Evolutionary conservation across 2,329 filamentous ascomycete species (phyloP), one percentile per base, ranked within the genome.

Genomic region (Claviceps cyperi): DNA sequence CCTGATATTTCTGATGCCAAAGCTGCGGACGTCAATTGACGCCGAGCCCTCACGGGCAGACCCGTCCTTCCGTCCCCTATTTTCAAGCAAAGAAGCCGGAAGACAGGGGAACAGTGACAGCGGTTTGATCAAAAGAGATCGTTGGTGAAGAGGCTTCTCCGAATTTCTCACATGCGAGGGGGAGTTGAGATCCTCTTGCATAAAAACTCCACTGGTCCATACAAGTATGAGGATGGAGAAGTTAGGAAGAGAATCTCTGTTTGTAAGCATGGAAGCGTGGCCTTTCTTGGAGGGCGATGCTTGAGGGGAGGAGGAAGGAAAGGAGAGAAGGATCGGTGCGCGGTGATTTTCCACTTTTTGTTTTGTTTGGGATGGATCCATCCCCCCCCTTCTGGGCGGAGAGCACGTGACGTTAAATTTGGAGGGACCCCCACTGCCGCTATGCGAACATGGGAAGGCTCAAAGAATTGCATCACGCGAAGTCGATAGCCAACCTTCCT

Each of bases 241-340:
- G 22, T 14, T 7, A 28, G 11, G 21, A 11, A 44, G 6, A 6
- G 21, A 47, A 41, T 57, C 53, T 57, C 55, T 21, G 55, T 56
- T 53, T 54, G 55, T 45, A 46, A 56, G 55, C 55, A 57, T 57
- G 55, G 55, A 57, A 57, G 55, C 55, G 55, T 52, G 52, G 55
- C 55, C 48, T 57, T 57, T 55, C 52, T 46, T 46, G 53, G 55
- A 57, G 55, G 53, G 48, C 53, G 55, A 48, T 57, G 55, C 55
- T 57, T 57, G 48, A 28, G 48, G 43, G 35, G 51, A 24, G 13
- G 44, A 53, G 21, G 38, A 43, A 47, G 43, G 32, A 50, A 40
- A 35, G 41, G 14, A 43, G 41, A 19, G 19, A 21, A 35, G 15
- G 4, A 19, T 37, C 14, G 19, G 37, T n/a, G n/a, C n/a, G n/a